phyloP scores from a whole-genome alignment of 257 asterid species.

The Gynochthodes officinalis region DNA sequence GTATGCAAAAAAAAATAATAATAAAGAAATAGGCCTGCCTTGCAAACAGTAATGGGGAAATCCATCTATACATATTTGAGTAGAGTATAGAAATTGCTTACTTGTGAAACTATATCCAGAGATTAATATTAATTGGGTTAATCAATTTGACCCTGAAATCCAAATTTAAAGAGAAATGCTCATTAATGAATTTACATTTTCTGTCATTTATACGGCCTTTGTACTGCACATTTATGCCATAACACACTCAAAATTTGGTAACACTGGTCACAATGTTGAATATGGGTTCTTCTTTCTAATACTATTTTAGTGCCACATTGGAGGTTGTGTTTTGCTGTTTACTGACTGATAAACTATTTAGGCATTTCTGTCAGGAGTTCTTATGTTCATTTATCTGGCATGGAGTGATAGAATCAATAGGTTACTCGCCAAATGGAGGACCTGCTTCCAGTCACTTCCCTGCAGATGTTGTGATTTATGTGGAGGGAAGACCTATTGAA shows the following conservation, averaged over 20 bases:
- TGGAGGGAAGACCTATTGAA: slow-evolving; percentile 84
- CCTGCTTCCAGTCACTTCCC: slow-evolving; percentile 50
- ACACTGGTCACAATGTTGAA: background rate
- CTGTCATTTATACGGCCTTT: background rate
- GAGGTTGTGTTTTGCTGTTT: slow-evolving; percentile 1
- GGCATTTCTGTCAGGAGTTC: slow-evolving; percentile 5
- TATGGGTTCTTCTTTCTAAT: background rate
- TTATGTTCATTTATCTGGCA: slow-evolving; percentile 21
- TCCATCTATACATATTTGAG: too few species aligned
- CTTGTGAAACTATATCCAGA: background rate
- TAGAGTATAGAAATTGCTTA: background rate
- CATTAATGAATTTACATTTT: background rate
- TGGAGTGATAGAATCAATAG: slow-evolving; percentile 39
- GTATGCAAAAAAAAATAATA: too few species aligned
- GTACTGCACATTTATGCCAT: background rate
- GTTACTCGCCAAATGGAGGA: slow-evolving; percentile 52
- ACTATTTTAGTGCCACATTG: background rate
- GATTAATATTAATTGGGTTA: background rate
- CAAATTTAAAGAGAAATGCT: background rate
- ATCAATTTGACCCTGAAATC: background rate
- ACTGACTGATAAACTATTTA: slow-evolving; percentile 1
- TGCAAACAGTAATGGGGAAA: too few species aligned
- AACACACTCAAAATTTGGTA: background rate
- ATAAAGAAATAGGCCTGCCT: too few species aligned
- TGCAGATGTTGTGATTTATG: slow-evolving; percentile 77